These are phyloP conservation scores for Fusarium drepaniforme DNA, from an alignment of 2,329 filamentous ascomycete species.

Conservation along the genomic window DNA sequence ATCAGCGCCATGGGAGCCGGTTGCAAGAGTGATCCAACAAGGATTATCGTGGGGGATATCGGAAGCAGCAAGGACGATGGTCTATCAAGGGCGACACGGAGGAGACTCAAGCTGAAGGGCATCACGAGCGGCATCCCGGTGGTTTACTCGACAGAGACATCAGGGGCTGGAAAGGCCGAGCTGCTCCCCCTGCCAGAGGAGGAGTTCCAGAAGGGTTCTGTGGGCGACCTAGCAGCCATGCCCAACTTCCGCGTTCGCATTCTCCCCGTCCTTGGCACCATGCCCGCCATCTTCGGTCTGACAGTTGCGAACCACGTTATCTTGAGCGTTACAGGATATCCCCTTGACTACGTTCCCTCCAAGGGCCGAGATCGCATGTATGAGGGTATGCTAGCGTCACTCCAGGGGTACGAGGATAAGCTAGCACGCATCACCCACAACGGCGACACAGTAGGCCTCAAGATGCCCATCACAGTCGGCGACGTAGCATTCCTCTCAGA, in stretches of 20 bases:
- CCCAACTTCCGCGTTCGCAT: slow-evolving; percentile 97
- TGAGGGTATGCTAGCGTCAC: slow-evolving; percentile 79
- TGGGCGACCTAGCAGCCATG: slow-evolving; percentile 88
- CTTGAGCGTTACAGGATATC: slow-evolving; percentile 83
- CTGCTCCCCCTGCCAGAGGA: slow-evolving; percentile 88
- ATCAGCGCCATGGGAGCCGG: slow-evolving; percentile 97
- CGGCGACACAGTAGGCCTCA: slow-evolving; percentile 72
- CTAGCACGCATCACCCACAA: slow-evolving; percentile 63
- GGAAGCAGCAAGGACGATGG: slow-evolving; percentile 89
- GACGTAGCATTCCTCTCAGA: slow-evolving; percentile 92
- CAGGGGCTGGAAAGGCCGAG: slow-evolving; percentile 90
- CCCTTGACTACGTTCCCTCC: slow-evolving; percentile 82
- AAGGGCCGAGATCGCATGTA: slow-evolving; percentile 94
- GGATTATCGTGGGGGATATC: slow-evolving; percentile 92
- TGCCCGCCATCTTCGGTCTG: slow-evolving; percentile 97
- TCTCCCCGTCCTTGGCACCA: slow-evolving; percentile 92
- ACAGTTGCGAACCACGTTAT: slow-evolving; percentile 94
- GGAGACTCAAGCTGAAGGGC: slow-evolving; percentile 81
- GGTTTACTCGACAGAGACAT: slow-evolving; percentile 92
- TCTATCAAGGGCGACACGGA: slow-evolving; percentile 85
- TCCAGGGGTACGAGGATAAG: slow-evolving; percentile 86
- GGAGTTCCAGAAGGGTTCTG: slow-evolving; percentile 86
- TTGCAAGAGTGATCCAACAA: slow-evolving; percentile 88
- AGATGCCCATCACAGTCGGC: slow-evolving; percentile 80
- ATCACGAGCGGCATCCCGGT: slow-evolving; percentile 89